phyloP scores from a whole-genome alignment of 768 basidiomycete genomes.

The Ramaria sp. region DNA sequence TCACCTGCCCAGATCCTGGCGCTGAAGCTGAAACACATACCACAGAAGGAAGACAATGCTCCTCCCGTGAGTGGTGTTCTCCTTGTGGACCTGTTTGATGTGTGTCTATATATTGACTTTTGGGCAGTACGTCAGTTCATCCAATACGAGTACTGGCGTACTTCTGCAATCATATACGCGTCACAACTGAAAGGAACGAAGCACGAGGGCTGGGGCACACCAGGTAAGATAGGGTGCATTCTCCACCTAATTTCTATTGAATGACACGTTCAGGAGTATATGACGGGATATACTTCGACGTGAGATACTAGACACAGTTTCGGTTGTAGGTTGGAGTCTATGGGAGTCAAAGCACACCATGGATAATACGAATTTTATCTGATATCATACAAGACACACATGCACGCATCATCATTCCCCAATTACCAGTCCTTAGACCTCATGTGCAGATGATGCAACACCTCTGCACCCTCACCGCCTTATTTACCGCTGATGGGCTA shows the following conservation, averaged over 20 bases:
- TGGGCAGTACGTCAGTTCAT: conserved; percentile 61
- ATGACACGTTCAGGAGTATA: no score
- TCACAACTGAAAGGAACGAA: conserved; percentile 54
- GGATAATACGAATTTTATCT: background rate
- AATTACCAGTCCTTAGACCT: conserved; percentile 57
- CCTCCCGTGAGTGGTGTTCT: background rate
- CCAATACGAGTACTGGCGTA: conserved; percentile 64
- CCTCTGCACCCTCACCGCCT: conserved; percentile 63
- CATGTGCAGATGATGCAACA: conserved; percentile 72
- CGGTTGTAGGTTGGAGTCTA: conserved; percentile 56
- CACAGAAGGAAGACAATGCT: background rate
- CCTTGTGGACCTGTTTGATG: background rate
- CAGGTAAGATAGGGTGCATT: no score
- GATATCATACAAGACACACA: conserved; percentile 39
- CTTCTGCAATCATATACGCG: conserved; percentile 61
- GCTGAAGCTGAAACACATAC: background rate
- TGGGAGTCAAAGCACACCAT: background rate
- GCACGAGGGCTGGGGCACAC: conserved; percentile 75
- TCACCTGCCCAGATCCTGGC: background rate
- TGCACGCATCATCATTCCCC: conserved; percentile 63
- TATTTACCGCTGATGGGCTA: conserved; percentile 29
- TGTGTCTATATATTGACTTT: background rate
- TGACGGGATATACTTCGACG: conserved; percentile 53
- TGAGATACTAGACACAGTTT: conserved; percentile 59
- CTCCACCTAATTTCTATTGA: no score